Conservation (phyloP, 163 green algal genomes). For the Scenedesmus sp. region DNA sequence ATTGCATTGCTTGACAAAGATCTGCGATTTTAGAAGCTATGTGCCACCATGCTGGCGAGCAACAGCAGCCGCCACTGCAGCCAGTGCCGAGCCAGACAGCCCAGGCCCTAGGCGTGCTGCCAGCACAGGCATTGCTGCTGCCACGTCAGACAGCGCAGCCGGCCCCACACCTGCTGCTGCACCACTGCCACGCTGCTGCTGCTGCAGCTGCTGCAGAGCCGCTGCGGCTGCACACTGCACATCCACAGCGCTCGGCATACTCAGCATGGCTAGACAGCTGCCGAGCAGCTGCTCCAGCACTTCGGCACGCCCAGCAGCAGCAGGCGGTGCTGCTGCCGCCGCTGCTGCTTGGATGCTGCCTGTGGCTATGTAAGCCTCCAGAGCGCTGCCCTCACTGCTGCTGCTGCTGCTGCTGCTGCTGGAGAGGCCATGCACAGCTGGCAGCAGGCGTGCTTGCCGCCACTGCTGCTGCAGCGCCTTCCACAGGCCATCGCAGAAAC, state of each 20-base stretch:
- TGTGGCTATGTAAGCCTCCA: conserved; percentile 3
- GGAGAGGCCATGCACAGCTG: not conserved
- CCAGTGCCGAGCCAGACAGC: not conserved
- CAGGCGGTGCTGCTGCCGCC: not conserved
- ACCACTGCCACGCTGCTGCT: not conserved
- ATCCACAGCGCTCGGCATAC: not conserved
- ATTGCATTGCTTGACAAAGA: no score
- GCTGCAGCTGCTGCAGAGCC: conserved; percentile 9
- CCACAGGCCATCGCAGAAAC: conserved; percentile 67
- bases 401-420: conserved; percentile 36
- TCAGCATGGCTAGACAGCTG: conserved; percentile 20
- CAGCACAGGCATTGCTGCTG: not conserved
- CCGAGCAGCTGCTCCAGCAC: conserved; percentile 20
- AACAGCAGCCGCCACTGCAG: not conserved
- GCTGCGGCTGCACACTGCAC: not conserved
- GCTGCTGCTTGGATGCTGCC: conserved; percentile 7
- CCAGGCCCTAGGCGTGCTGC: not conserved
- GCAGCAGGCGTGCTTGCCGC: conserved; percentile 28
- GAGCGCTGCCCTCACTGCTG: not conserved
- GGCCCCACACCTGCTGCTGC: not conserved
- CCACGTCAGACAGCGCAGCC: not conserved
- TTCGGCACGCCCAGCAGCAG: not conserved
- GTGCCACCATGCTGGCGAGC: not conserved
- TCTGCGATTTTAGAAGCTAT: not conserved
- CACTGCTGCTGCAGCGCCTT: conserved; percentile 60